Evolutionary conservation across 805 yeast genomes (phyloP).

Genomic region (Yarrowia sp.): DNA sequence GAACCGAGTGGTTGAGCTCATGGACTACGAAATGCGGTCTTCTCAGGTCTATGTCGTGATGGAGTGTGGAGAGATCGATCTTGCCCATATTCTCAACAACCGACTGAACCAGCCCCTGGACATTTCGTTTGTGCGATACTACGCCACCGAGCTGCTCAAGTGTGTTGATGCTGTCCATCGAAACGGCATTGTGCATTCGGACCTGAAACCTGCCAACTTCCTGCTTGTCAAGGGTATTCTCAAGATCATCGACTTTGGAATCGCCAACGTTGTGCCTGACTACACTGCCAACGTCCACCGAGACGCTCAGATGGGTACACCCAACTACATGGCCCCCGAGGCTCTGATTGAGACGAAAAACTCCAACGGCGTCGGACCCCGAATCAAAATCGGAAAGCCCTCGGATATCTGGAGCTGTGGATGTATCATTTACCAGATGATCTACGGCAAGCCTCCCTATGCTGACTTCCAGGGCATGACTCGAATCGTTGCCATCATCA

Average conservation of each 20-base stretch:
- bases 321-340: conserved; percentile 98
- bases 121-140: conserved; percentile 77
- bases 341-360: conserved; percentile 70
- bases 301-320: conserved; percentile 92
- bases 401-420: conserved; percentile 99
- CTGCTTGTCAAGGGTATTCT: conserved; percentile 73
- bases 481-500: conserved; percentile 82
- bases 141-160: conserved; percentile 75
- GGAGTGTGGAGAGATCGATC: conserved; percentile 95
- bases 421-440: conserved; percentile 93
- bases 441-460: conserved; percentile 92
- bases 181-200: conserved; percentile 85
- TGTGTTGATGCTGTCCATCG: conserved; percentile 90
- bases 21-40: conserved; percentile 73
- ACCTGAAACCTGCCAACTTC: conserved; percentile 67
- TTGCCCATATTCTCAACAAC: conserved; percentile 77
- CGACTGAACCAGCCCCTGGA: conserved; percentile 63
- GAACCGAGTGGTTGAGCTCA: conserved; percentile 76
- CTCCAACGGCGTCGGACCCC: conserved; percentile 46
- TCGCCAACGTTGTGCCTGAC: conserved; percentile 88
- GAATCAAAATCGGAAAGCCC: conserved; percentile 85
- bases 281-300: conserved; percentile 89
- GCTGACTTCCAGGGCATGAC: conserved; percentile 78
- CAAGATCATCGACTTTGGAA: conserved; percentile 92
- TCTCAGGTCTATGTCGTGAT: conserved; percentile 75